Base-by-base conservation (phyloP, 2,329 filamentous ascomycete genomes). In the Sphaerulina populicola region DNA sequence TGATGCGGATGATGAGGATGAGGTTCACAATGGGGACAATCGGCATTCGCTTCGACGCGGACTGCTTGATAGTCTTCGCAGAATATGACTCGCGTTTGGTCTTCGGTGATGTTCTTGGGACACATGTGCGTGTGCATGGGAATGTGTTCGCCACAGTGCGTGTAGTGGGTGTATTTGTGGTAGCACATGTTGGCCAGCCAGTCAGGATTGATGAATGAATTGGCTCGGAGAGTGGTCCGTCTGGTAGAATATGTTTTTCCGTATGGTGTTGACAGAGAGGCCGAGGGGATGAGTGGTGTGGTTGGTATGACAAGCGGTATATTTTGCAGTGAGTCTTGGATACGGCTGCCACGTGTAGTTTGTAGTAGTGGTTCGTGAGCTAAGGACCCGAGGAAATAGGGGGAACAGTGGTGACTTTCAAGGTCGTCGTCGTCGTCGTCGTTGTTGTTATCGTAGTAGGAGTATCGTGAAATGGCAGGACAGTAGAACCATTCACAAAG, bases 151-250 rank as follows among this genome's bases (percentile, higher is more conserved):
- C 46, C 51, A 55, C 64, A 65, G 23, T 57, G 51, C 9, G 49
- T 45, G 55, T 60, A 65, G 51, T 66, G 64, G 10, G 64, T 66
- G 57, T 66, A 65, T 43, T 61, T 58, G 59, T 65, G 64, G 57
- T 60, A 64, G 51, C 64, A 66, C 64, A 66, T 65, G 15, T 18
- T 18, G 18, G 4, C 4, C 18, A 18, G 18, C 18, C 4, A 18
- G 18, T 3, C 18, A 18, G 18, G 18, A 18, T 18, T 3, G 15
- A 15, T 47, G 37, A 30, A 7, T 23, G 46, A 29, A 35, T 14
- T 31, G 15, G 29, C 10, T 42, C 29, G 46, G 51, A 35, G 27
- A 14, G 35, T 27, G 35, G 31, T 44, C 47, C 31, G 31, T 44
- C 47, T 18, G 33, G n/a, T 39, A 10, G 37, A 27, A 44, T 38